Base-by-base conservation (phyloP, 768 basidiomycete species). In the Lactarius evosmus region DNA sequence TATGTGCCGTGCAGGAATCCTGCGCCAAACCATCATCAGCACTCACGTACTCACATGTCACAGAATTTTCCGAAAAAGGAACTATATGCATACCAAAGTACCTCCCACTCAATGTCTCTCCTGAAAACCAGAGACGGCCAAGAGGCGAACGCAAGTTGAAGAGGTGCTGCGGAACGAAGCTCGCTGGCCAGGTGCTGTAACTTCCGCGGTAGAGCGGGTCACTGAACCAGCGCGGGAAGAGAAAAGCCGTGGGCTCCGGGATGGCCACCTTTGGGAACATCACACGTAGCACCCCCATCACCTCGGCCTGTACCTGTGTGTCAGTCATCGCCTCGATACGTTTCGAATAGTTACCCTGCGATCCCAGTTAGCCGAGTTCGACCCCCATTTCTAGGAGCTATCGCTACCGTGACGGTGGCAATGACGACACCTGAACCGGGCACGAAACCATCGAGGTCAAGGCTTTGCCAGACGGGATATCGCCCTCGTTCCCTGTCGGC, bases 381-480 rank as follows among this genome's bases (percentile, higher is more conserved):
- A n/a, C 7, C n/a, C 17, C 2, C 12, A 25, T 22, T 5, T 19
- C 33, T 16, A 34, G 36, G 62, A 49, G 76, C 38, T 69, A 78
- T 77, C 30, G 77, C 78, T 16, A 82, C 80, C 6, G 80, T 84
- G 2, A 77, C 80, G 61, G 82, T 59, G 1, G 76, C 80, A 63
- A 82, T 83, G 16, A 85, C 53, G 56, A 88, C 77, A 16, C 83
- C 80, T 1, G 83, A 86, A 1, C 82, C 85, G 12, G 83, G 84
- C 56, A 86, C 75, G 70, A 86, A 88, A 40, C 77, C 75, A 0
- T 73, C 62, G 57, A 83, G 78, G 69, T 88, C 86, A 34, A 87
- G 69, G 66, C 79, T 82, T 67, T 87, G 86, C 86, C 86, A 87
- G 11, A 87, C 79, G 0, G 85, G 83, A 72, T 86, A 87, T n/a